Base-by-base conservation (phyloP, 768 basidiomycete species). In the Rhodotorula babjevae region DNA sequence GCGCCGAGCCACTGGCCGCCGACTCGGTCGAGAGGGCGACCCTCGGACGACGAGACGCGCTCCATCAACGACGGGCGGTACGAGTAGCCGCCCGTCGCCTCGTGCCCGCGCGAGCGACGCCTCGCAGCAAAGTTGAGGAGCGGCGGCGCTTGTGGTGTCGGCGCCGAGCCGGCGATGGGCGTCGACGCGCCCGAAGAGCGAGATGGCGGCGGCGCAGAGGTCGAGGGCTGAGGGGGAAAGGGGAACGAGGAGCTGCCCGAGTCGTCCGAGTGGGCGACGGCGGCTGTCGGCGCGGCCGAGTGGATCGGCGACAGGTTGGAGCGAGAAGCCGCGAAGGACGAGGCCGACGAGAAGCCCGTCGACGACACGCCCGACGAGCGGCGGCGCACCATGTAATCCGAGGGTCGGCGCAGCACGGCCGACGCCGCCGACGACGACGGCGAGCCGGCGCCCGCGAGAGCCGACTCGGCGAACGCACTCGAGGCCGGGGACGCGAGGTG, bases 31-130 rank as follows among this genome's bases (percentile, higher is more conserved):
- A 5, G 12, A 8, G 25, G 9, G 23, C 33, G 29, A 40, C 33
- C 58, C 23, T 59, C 58, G 36, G 58, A 59, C 23, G 58, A 59
- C 58, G 58, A 59, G 25, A 42, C 65, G 14, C 73, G 62, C 53
- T 74, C 69, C 53, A 68, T 62, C 15, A 74, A 27, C 6, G 36
- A 36, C 16, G 73, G 73, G 4, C 73, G 69, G 59, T 68, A 74
- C 46, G 68, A 46, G 57, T 73, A 73, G 12, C 60, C 61, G 31
- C 68, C 68, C 0, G 49, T 36, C 1, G 47, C 50, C 7, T 60
- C 65, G 1, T 40, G 58, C 19, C 71, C 59, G 25, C 66, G 62
- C 3, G 66, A 64, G 19, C 46, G 46, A 15, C 71, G 62, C 6
- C 71, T 57, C 0, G 71, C 67, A 31, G 57, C 67, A 61, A 72